These are phyloP conservation scores for Penicillium sp. DNA, from an alignment of 2,329 filamentous ascomycete species.

Conservation along the genomic window DNA sequence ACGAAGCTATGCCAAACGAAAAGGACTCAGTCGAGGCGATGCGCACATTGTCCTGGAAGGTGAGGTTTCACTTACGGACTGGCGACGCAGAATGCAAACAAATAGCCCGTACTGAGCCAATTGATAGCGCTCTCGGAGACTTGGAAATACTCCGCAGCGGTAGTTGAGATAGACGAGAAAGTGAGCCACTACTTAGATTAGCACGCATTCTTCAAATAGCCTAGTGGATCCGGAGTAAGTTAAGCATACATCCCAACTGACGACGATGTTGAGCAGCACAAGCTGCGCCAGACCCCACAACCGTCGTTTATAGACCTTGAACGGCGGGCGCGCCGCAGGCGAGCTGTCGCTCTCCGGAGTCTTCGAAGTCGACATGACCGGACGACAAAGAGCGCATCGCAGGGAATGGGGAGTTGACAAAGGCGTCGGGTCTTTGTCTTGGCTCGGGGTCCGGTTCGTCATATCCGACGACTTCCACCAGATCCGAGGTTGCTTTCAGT, in stretches of 20 bases:
- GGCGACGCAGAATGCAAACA: slow-evolving; percentile 74
- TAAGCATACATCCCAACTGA: slow-evolving; percentile 83
- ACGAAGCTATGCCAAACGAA: slow-evolving; percentile 44
- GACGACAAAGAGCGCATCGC: background rate
- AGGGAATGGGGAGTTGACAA: background rate
- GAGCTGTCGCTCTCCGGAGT: slow-evolving; percentile 10
- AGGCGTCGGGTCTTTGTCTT: background rate
- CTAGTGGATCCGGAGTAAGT: background rate
- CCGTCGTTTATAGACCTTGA: slow-evolving; percentile 71
- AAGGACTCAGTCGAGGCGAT: slow-evolving; percentile 1
- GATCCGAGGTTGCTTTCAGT: slow-evolving; percentile 1
- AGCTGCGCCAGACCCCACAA: slow-evolving; percentile 85
- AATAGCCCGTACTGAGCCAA: slow-evolving; percentile 84
- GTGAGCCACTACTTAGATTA: slow-evolving; percentile 69
- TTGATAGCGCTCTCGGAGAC: slow-evolving; percentile 76
- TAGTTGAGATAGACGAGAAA: slow-evolving; percentile 75
- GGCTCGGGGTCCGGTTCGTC: background rate
- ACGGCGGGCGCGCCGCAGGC: slow-evolving; percentile 29
- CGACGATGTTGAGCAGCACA: slow-evolving; percentile 82
- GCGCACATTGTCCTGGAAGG: background rate
- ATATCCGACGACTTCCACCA: background rate
- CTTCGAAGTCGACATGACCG: slow-evolving; percentile 7
- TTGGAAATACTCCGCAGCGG: slow-evolving; percentile 68
- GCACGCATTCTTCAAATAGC: background rate
- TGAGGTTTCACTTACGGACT: slow-evolving; percentile 53